phyloP scores from a whole-genome alignment of 2,329 filamentous ascomycete species.

The Curvularia sp. region DNA sequence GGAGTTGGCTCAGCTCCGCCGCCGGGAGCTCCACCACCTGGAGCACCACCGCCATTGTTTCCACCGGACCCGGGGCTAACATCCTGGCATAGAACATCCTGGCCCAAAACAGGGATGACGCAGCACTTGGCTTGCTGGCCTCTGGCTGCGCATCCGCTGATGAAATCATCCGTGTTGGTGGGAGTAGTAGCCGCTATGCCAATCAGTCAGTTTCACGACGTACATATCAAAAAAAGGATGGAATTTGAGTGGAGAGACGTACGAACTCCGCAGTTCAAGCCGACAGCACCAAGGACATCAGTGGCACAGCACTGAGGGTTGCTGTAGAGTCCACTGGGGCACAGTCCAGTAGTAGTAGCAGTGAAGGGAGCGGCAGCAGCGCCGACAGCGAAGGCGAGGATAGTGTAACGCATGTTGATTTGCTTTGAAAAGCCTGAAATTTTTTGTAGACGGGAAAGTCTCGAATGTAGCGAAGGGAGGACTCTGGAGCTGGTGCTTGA shows the following conservation, averaged over 20 bases:
- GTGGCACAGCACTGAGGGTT: conserved; percentile 22
- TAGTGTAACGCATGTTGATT: conserved; percentile 18
- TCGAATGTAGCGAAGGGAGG: background rate
- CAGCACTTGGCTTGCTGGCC: conserved; percentile 23
- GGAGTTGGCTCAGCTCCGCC: background rate
- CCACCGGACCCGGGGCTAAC: conserved; percentile 12
- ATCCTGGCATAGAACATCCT: conserved; percentile 18
- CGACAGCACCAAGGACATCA: conserved; percentile 12
- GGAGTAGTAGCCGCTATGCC: conserved; percentile 7
- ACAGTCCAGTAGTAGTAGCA: conserved; percentile 3
- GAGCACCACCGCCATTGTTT: background rate
- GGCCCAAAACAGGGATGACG: conserved; percentile 13
- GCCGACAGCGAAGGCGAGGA: conserved; percentile 7
- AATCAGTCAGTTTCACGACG: background rate
- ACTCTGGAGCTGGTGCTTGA: background rate
- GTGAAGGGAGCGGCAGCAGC: conserved; percentile 12
- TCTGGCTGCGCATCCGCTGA: conserved; percentile 6
- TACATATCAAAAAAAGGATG: background rate
- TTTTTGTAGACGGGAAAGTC: background rate
- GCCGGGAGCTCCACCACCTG: background rate
- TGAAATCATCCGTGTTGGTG: conserved; percentile 6
- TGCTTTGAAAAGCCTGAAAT: background rate
- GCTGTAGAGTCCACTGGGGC: conserved; percentile 11
- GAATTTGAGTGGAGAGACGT: conserved; percentile 2
- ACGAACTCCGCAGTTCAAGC: conserved; percentile 17